These are phyloP conservation scores for Suhomyces canberraensis DNA, from an alignment of 805 yeast genomes.

Conservation along the genomic window DNA sequence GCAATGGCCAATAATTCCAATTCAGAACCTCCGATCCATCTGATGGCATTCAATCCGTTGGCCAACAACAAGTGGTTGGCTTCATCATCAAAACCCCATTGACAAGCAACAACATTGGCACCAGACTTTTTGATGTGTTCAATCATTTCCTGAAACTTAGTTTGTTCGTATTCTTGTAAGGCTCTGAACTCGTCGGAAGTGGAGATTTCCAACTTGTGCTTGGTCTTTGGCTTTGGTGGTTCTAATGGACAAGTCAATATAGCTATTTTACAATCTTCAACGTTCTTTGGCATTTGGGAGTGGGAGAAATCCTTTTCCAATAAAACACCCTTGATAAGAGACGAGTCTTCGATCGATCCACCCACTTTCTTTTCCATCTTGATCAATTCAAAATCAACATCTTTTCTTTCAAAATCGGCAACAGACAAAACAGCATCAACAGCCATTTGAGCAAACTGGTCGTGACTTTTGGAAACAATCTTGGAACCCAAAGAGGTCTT, in stretches of 20 bases:
- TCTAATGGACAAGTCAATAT: constrained; percentile 98
- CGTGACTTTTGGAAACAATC: constrained; percentile 91
- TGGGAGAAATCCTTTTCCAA: constrained; percentile 96
- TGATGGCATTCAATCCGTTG: constrained; percentile 88
- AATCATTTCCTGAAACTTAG: constrained; percentile 89
- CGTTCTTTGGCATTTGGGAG: constrained; percentile 92
- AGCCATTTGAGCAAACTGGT: constrained; percentile 93
- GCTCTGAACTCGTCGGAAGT: constrained; percentile 91
- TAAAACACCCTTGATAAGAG: constrained; percentile 84
- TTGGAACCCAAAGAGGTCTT: constrained; percentile 93
- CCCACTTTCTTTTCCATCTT: constrained; percentile 96
- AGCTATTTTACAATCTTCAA: constrained; percentile 81
- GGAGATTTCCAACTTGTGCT: constrained; percentile 91
- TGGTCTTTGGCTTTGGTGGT: constrained; percentile 99
- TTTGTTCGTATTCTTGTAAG: constrained; percentile 88
- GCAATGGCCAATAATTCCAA: constrained; percentile 95
- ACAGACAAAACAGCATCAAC: constrained; percentile 93
- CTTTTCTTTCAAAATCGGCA: constrained; percentile 87
- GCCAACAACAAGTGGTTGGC: constrained; percentile 90
- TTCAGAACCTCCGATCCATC: constrained; percentile 99
- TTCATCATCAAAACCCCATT: constrained; percentile 99
- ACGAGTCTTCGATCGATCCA: constrained; percentile 84
- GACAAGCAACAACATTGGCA: constrained; percentile 95
- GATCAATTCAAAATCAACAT: constrained; percentile 95
- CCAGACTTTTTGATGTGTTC: constrained; percentile 81